Base-by-base conservation (phyloP, 768 basidiomycete genomes). In the Sarcomyxa edulis region DNA sequence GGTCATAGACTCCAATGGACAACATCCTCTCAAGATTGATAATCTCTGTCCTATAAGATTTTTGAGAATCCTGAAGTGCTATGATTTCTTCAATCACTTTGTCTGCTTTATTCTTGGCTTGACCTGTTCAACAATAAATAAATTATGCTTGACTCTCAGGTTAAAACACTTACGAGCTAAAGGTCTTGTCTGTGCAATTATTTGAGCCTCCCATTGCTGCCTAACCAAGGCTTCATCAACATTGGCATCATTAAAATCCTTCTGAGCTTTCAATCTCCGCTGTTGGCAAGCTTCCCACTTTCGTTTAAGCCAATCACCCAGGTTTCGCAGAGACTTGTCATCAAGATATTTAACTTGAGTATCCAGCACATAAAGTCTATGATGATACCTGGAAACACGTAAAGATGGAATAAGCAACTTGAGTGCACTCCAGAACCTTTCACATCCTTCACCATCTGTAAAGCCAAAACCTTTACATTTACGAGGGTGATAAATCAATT, bases 401-500 rank as follows among this genome's bases (percentile, higher is more conserved):
- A 43, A 18, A n/a, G 35, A 29, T 4, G 37, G 6, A 3, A 48
- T 45, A 3, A 46, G 24, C 15, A 32, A 39, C 24, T 39, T 43
- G 18, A 52, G 46, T 0, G 39, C 42, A 26, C 43, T 40, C 62
- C 64, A 65, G 9, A 60, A 46, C 6, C 46, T 23, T 25, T 60
- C 54, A 28, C 45, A 47, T 1, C 56, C 56, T 37, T 59, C 58
- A 3, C 58, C 57, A 41, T 59, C 50, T 10, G 50, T 41, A 3
- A 56, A 38, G 1, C 59, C 59, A 45, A 53, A 54, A 3, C 55
- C 53, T 3, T 20, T 4, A 21, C 53, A 39, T 30, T 54, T 51
- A 3, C 53, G 37, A 4, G 61, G 63, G 34, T 64, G 54, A 45
- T 51, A 62, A 3, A 55, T 39, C 3, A 61, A 9, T 30, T 61